phyloP scores from a whole-genome alignment of 2,329 filamentous ascomycete genomes.

The Xylaria sp. region DNA sequence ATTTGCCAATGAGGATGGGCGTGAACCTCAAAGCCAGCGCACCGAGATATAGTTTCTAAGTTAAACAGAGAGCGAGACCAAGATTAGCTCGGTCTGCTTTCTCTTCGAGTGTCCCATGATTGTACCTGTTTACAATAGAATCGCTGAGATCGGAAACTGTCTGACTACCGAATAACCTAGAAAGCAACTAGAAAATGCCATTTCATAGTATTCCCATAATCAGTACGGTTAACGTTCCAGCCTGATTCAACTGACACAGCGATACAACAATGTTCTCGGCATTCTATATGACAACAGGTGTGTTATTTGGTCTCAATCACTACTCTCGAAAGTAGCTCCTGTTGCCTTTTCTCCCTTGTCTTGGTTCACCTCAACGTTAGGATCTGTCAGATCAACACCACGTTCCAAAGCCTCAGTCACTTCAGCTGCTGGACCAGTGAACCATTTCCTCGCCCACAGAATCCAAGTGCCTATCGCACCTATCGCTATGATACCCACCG shows the following conservation, averaged over 20 bases:
- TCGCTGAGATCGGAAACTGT: neutral
- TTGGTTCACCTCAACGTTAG: constrained; percentile 55
- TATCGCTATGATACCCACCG: constrained; percentile 66
- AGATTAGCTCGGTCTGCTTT: constrained; percentile 7
- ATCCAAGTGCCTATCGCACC: constrained; percentile 62
- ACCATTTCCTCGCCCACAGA: constrained; percentile 65
- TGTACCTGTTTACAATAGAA: neutral
- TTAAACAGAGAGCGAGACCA: constrained; percentile 45
- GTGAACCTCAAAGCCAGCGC: constrained; percentile 54
- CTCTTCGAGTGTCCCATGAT: constrained; percentile 15
- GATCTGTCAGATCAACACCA: constrained; percentile 61
- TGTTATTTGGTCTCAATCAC: constrained; percentile 14
- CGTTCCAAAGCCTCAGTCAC: constrained; percentile 60
- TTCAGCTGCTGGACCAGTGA: constrained; percentile 65
- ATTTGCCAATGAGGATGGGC: constrained; percentile 60
- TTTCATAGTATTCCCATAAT: constrained; percentile 3
- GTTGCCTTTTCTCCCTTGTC: constrained; percentile 22
- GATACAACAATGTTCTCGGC: neutral
- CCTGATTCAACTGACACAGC: neutral
- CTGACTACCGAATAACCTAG: neutral
- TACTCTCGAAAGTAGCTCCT: constrained; percentile 5
- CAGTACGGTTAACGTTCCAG: constrained; percentile 6
- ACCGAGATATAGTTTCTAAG: constrained; percentile 52
- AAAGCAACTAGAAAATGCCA: neutral
- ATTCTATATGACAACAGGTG: neutral